Base-by-base conservation (phyloP, 139 green algal species). In the Micractinium sp. region DNA sequence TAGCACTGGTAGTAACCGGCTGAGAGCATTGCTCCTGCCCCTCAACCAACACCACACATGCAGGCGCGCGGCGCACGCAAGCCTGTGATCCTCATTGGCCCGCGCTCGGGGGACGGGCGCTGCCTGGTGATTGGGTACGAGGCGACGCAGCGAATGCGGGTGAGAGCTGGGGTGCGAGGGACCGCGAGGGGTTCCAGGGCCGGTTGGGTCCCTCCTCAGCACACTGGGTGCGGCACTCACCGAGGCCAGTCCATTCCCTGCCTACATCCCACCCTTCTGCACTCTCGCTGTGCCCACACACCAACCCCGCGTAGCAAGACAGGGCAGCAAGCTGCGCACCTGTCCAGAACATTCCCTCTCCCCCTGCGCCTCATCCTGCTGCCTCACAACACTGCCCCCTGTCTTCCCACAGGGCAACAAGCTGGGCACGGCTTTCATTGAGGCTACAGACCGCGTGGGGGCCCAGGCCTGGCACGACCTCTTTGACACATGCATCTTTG, bases 381-480 rank as follows among this genome's bases (percentile, higher is more conserved):
- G 36, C 23, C 27, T 31, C 27, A 25, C 23, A 15, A n/a, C 7
- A 5, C 47, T 56, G 47, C 47, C 47, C 5, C 47, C 47, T 56
- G 47, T 9, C 47, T 29, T 66, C 16, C 29, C 27, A 15, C 79
- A 91, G 87, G 90, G 90, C 77, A 93, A 93, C 66, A 78, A 76
- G 33, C 87, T 93, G 82, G 90, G 90, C 56, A 71, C 84, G 3
- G 90, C 90, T 22, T 93, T 93, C 81, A 71, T 82, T 14, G 88
- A 73, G 36, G 90, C 90, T 61, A 86, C 88, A 9, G 90, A 93
- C 56, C 81, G 85, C 3, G 88, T 91, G 53, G 35, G 76, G 7
- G 90, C 90, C 60, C 75, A 89, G 67, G 85, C 90, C n/a, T 93
- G 90, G 90, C 88, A 93, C 85, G 90, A 93, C 87, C 53, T 93